Base-by-base conservation (phyloP, 331 rosid genomes). In the Spiraea crenata region DNA sequence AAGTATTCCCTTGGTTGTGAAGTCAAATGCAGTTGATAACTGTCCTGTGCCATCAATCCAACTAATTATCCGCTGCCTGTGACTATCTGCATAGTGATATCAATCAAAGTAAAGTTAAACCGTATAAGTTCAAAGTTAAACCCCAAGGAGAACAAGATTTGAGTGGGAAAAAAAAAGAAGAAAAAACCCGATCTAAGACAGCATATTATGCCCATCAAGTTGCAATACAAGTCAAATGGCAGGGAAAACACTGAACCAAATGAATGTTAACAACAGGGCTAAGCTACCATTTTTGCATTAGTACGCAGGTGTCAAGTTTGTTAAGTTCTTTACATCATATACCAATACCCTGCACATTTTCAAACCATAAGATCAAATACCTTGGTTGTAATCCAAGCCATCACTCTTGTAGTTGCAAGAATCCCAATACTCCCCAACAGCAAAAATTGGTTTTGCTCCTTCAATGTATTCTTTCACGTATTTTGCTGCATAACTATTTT, bases 381-480 rank as follows among this genome's bases (percentile, higher is more conserved):
- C 99, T 86, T 93, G 97, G 81, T 93, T 90, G 75, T 85, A 84
- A 82, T 89, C 99, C 83, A 93, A 82, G 52, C 17, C 70, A 62
- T 74, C 63, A 69, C 82, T 89, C 47, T 60, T 76, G 70, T 93
- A 93, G 79, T 81, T 87, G 88, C 97, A 93, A 72, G 96, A 79
- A 86, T 91, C 95, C 92, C 96, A 93, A 64, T 69, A 87, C 63
- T 93, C 99, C 71, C 99, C 99, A 44, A 91, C 89, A 76, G 85
- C 77, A 81, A 91, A 91, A 64, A 86, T 34, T 57, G 99, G 96
- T 80, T 84, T 93, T 64, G 95, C 92, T 82, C 86, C 95, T 72
- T 86, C 92, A 68, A 93, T 77, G 40, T 93, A 93, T 77, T 93
- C 95, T 76, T 82, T 93, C 78, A 87, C 91, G 72, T 81, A 93